Conservation (phyloP, 1,284 basidiomycete species). For the Singerocomus inundabilis region DNA sequence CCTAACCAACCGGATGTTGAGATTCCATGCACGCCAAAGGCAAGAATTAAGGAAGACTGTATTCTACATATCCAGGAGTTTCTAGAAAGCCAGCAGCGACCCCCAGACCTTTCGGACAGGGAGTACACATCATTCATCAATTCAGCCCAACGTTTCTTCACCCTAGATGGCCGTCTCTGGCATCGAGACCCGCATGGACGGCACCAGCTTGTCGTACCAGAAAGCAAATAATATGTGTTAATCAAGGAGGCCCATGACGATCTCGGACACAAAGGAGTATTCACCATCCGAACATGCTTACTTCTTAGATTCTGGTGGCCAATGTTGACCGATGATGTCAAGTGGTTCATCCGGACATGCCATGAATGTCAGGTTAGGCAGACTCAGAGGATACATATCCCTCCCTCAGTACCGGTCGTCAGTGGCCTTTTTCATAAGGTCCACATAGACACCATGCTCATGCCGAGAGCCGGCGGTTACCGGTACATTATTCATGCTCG, state of each 20-base stretch:
- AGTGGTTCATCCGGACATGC: background rate
- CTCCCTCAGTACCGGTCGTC: background rate
- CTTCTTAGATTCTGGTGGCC: background rate
- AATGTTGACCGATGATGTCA: background rate
- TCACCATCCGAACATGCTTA: accelerated
- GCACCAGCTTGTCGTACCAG: background rate
- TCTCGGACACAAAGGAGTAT: background rate
- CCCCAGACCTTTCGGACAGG: too few species aligned
- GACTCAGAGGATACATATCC: background rate
- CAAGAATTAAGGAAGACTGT: too few species aligned
- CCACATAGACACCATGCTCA: background rate
- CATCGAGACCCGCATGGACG: background rate
- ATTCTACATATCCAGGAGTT: too few species aligned
- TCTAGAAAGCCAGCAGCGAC: too few species aligned
- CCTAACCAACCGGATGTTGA: too few species aligned
- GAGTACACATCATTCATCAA: too few species aligned
- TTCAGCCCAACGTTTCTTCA: too few species aligned
- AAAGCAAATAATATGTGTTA: accelerated
- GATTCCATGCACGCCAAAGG: too few species aligned
- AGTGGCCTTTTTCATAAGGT: background rate
- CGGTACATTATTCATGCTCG: background rate
- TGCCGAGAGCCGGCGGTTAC: background rate
- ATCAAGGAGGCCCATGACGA: background rate
- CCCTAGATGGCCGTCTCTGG: too few species aligned
- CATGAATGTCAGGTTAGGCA: background rate